phyloP scores from a whole-genome alignment of 371 early-diverging fungal species.

The Catenaria anguillulae region DNA sequence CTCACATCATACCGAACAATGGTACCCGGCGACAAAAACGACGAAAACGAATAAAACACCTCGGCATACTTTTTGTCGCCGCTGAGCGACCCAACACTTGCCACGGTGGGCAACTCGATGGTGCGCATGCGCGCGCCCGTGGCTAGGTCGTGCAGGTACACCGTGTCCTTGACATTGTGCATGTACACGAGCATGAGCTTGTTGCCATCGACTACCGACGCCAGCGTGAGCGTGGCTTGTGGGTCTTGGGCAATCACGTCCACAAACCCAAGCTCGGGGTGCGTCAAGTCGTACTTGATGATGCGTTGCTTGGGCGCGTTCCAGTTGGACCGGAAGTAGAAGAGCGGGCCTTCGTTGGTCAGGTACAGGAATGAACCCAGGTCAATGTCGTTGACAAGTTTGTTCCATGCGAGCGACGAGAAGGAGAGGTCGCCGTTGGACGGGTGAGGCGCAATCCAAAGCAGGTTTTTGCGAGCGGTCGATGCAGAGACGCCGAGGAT shows the following conservation, averaged over 20 bases:
- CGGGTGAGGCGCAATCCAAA: constrained; percentile 30
- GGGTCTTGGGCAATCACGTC: constrained; percentile 36
- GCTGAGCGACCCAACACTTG: constrained; percentile 10
- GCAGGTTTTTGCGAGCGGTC: constrained; percentile 32
- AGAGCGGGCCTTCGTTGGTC: constrained; percentile 36
- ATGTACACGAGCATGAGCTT: constrained; percentile 39
- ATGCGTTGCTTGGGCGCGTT: constrained; percentile 41
- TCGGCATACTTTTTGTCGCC: constrained; percentile 18
- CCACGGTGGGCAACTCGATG: constrained; percentile 17
- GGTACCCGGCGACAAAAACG: constrained; percentile 36
- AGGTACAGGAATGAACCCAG: constrained; percentile 31
- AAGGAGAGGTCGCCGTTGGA: constrained; percentile 9
- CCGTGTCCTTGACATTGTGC: constrained; percentile 25
- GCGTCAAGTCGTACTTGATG: constrained; percentile 36
- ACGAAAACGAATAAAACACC: constrained; percentile 31
- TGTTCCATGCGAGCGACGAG: constrained; percentile 14
- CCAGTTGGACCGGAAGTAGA: constrained; percentile 46
- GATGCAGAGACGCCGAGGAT: constrained; percentile 23
- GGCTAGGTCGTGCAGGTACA: constrained; percentile 16
- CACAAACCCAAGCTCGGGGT: constrained; percentile 34
- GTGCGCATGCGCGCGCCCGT: constrained; percentile 15
- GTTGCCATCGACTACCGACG: constrained; percentile 26
- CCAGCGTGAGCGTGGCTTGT: constrained; percentile 27
- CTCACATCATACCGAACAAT: constrained; percentile 26
- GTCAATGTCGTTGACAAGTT: constrained; percentile 33